Evolutionary conservation across 164 flowering plant species (phyloP), one percentile per base, ranked within the genome.

Genomic region (Litsea cubeba): DNA sequence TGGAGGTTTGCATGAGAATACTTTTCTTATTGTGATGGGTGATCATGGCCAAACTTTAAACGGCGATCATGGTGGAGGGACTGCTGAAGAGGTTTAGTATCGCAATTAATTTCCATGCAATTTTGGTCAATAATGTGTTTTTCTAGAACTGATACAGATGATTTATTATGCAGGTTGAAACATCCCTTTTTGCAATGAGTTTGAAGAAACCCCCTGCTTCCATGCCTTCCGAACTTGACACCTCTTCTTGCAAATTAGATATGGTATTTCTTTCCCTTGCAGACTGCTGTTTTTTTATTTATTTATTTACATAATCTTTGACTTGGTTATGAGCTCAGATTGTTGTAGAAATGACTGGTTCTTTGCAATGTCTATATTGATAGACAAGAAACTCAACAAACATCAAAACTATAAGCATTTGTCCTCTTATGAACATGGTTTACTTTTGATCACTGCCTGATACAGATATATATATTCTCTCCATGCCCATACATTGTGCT

Each of bases 1-100:
- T 15, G 97, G 94, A 76, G 97, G 88, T 70, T 73, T 89, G 70
- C 99, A 96, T 82, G 97, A 96, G 81, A 89, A 89, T 77, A 92
- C 98, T 23, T 73, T 92, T 67, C 89, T 96, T 67, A 78, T 96
- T 74, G 99, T 94, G 72, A 90, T 96, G 98, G 99, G 99, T 72
- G 99, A 96, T 82, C 99, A 94, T 86, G 99, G 97, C 30, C 98
- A 96, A 87, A 96, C 99, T 46, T 2, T 90, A 70, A 92, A 96
- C 82, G 98, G 99, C 67, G 99, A 96, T 87, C 99, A 96, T 85
- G 99, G 99, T 71, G 99, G 98, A 74, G 99, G 99, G 40, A 86
- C 88, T 85, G 78, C 92, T 35, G 99, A 95, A 83, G 99, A 95
- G 97, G 99, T 93, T 12, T 66, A 54, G 30, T 68, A 60, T 32